Percentiles rank a stretch among this genome's conserved stretches.
These are phyloP conservation scores for Polytrichum formosum DNA, from an alignment of 225 moss, liverwort and hornwort genomes.

Conservation along the genomic window DNA sequence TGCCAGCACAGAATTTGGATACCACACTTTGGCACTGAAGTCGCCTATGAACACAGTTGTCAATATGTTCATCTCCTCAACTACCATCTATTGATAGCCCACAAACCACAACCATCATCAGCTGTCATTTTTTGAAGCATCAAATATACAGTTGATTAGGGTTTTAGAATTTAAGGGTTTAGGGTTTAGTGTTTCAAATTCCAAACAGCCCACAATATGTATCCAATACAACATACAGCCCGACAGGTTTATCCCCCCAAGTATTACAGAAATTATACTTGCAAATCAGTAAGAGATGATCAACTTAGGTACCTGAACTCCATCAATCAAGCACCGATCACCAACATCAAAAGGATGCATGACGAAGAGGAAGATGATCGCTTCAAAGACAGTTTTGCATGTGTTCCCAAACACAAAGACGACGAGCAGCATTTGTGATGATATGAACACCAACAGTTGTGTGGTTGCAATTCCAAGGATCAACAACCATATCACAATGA, in stretches of 20 bases:
- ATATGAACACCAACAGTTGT: slow-evolving; percentile 52
- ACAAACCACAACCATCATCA: neutral
- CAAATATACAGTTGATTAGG: neutral
- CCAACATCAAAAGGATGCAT: slow-evolving; percentile 76
- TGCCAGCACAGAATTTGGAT: slow-evolving; percentile 61
- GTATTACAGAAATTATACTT: neutral
- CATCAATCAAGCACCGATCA: slow-evolving; percentile 55
- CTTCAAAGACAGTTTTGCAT: slow-evolving; percentile 54
- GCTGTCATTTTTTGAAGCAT: neutral
- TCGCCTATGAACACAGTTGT: slow-evolving; percentile 62
- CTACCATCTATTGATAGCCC: slow-evolving; percentile 35
- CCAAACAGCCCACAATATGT: neutral
- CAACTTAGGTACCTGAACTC: slow-evolving; percentile 36
- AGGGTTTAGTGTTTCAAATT: neutral
- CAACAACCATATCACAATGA: slow-evolving; percentile 53
- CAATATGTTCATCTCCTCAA: slow-evolving; percentile 76
- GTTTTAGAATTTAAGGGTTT: neutral
- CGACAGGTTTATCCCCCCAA: neutral
- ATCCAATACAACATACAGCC: neutral
- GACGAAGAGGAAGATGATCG: slow-evolving; percentile 57
- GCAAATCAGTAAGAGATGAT: neutral
- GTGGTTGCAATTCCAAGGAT: slow-evolving; percentile 62
- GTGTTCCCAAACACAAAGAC: slow-evolving; percentile 68
- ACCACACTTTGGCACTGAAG: slow-evolving; percentile 53
- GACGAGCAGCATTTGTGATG: slow-evolving; percentile 49